Conservation (phyloP, 805 yeast species). For the Lipomyces kockii region DNA sequence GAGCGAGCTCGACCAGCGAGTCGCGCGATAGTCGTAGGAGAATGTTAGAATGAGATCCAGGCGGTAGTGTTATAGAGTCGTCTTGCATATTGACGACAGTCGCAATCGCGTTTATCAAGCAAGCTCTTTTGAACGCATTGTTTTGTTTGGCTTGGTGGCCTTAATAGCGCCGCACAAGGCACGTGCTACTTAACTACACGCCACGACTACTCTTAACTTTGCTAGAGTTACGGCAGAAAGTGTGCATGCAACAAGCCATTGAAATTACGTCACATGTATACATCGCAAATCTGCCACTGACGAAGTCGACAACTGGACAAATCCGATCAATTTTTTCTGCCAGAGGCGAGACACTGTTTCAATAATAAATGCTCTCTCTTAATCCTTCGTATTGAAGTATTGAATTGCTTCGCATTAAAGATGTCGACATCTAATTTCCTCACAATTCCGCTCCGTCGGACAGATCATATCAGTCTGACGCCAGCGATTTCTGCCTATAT, state of each 20-base stretch:
- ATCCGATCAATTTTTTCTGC: background rate
- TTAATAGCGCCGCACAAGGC: background rate
- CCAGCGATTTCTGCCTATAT: slow-evolving; percentile 47
- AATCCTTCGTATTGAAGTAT: background rate
- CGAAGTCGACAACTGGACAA: background rate
- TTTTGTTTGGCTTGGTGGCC: background rate
- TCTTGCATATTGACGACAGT: slow-evolving; percentile 14
- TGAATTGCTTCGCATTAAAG: background rate
- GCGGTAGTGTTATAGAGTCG: slow-evolving; percentile 12
- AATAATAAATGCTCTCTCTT: background rate
- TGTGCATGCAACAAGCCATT: background rate
- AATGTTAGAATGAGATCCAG: slow-evolving; percentile 15
- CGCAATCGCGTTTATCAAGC: background rate
- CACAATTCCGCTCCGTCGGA: slow-evolving; percentile 48
- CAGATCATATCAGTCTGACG: slow-evolving; percentile 47
- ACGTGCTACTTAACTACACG: background rate
- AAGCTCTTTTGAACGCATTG: background rate
- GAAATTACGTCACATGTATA: background rate
- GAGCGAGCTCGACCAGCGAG: slow-evolving; percentile 17
- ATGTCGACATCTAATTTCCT: slow-evolving; percentile 46
- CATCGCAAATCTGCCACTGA: background rate
- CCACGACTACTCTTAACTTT: background rate
- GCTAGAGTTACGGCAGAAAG: background rate
- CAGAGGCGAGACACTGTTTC: background rate
- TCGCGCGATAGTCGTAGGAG: slow-evolving; percentile 15